Base-by-base conservation (phyloP, 441 rosid genomes). In the Eruca vesicaria region DNA sequence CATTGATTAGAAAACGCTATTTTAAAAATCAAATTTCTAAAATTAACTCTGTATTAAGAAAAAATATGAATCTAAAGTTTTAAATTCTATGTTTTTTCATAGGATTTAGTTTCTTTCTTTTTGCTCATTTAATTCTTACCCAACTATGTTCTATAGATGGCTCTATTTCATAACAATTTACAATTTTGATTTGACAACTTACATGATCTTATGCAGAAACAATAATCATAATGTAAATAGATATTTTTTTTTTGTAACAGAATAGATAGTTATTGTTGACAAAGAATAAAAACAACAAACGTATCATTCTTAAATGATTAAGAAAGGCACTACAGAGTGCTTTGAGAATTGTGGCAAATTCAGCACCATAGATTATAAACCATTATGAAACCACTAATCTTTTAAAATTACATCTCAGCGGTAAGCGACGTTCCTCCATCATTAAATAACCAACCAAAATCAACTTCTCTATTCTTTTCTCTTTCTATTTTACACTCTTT, bases 341-440 rank as follows among this genome's bases (percentile, higher is more conserved):
- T 56, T 73, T 65, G 71, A 56, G 36, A 65, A 14, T 65, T 73
- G 71, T 73, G 71, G 77, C 66, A 55, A 73, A 64, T 3, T 38
- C 43, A 73, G 33, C 53, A 56, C 63, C 35, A 20, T 19, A 21
- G 36, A 26, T 61, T 35, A 20, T 20, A 23, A 56, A 35, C 32
- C 64, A 36, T 6, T 21, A 38, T 26, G 7, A 23, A 26, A 28
- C 50, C 56, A 53, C 57, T 31, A 18, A 31, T 89, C 10, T 89
- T 53, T 89, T 20, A 0, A 20, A 15, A 45, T 7, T 16, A 15
- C 19, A 53, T 19, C 19, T 6, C n/a, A 16, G 21, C 20, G 21
- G 11, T 7, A 48, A 48, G 10, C 2, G 16, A 38, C 45, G 4
- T 38, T 38, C 45, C 11, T 38, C 7, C 21, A 48, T 16, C 55